A percentile compares a stretch with the other conserved stretches of the same genome.
Conservation (phyloP, 805 yeast genomes). For the Blastobotrys robertii region DNA sequence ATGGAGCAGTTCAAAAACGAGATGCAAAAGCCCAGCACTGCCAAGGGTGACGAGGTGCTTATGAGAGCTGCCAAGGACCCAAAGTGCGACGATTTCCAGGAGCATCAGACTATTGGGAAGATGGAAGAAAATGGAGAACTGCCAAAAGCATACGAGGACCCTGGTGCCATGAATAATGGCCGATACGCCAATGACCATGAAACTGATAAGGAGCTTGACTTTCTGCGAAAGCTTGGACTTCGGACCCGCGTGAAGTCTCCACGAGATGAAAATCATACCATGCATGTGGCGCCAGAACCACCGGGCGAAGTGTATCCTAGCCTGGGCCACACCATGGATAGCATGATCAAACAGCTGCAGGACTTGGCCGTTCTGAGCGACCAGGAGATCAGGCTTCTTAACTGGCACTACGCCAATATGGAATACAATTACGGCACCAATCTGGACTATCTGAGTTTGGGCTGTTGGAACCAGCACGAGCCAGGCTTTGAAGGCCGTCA, state of each 20-base stretch:
- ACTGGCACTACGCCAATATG: slow-evolving; percentile 34
- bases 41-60: slow-evolving; percentile 29
- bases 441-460: slow-evolving; percentile 27
- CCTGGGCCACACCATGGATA: slow-evolving; percentile 30
- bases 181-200: slow-evolving; percentile 17
- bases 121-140: slow-evolving; percentile 28
- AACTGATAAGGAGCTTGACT: slow-evolving; percentile 23
- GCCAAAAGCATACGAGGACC: slow-evolving; percentile 25
- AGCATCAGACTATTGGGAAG: slow-evolving; percentile 28
- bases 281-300: slow-evolving; percentile 28
- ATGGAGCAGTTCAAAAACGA: slow-evolving; percentile 28
- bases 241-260: slow-evolving; percentile 6
- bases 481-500: slow-evolving; percentile 32
- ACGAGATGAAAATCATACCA: slow-evolving; percentile 7
- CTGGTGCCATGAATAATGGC: slow-evolving; percentile 15
- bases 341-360: slow-evolving; percentile 24
- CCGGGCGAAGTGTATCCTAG: slow-evolving; percentile 26
- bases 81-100: slow-evolving; percentile 22
- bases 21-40: slow-evolving; percentile 25
- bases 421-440: slow-evolving; percentile 30
- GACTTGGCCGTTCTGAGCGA: slow-evolving; percentile 26
- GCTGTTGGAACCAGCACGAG: slow-evolving; percentile 35
- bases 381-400: slow-evolving; percentile 28
- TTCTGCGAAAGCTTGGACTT: slow-evolving; percentile 24
- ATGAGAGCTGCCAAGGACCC: slow-evolving; percentile 32